Conservation (phyloP, 1,284 basidiomycete species). For the Coniferiporia weirii region DNA sequence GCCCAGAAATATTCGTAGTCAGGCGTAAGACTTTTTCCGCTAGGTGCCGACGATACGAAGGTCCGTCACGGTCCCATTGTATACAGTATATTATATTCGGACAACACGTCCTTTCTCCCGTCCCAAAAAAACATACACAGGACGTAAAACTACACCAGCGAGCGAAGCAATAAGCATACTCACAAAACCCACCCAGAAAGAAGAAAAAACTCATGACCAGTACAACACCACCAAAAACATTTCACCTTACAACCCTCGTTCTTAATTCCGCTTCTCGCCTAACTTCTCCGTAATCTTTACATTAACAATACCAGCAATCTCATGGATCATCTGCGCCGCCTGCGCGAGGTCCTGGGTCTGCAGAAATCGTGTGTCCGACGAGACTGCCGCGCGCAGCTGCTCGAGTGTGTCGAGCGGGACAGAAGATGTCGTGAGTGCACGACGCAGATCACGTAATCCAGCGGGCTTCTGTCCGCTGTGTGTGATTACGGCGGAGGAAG, state of each 20-base stretch:
- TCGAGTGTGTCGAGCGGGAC: constrained; percentile 10
- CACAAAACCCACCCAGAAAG: neutral
- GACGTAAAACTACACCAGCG: too few species aligned
- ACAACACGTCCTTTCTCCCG: too few species aligned
- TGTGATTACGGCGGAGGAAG: neutral
- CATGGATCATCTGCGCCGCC: constrained; percentile 8
- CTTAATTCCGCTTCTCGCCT: constrained; percentile 3
- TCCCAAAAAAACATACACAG: too few species aligned
- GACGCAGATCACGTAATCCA: neutral
- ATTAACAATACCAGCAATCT: constrained; percentile 12
- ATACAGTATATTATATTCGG: too few species aligned
- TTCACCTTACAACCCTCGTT: neutral
- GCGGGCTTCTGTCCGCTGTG: too few species aligned
- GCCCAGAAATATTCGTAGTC: too few species aligned
- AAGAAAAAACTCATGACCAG: neutral
- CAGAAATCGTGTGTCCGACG: neutral
- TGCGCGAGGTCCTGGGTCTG: constrained; percentile 16
- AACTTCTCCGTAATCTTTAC: constrained; percentile 11
- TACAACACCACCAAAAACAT: too few species aligned
- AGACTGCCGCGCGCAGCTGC: constrained; percentile 1
- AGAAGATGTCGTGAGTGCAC: neutral
- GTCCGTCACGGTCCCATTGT: too few species aligned
- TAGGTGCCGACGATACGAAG: too few species aligned
- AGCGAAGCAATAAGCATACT: neutral
- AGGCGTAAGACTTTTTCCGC: too few species aligned